These are phyloP conservation scores for Panus rudis DNA, from an alignment of 768 basidiomycete genomes.

Conservation along the genomic window DNA sequence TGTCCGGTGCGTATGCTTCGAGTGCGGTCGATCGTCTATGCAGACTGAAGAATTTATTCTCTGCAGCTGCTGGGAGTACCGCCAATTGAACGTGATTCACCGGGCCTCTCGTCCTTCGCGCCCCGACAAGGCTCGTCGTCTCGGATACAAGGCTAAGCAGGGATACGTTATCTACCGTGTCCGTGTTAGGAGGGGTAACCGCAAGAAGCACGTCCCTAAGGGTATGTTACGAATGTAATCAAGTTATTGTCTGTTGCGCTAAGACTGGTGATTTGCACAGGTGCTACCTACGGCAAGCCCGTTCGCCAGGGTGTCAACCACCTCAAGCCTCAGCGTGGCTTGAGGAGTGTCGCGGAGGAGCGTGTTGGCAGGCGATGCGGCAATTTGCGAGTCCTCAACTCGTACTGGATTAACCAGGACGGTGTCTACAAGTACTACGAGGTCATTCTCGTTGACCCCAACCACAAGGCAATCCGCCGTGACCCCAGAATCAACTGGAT, in stretches of 20 bases:
- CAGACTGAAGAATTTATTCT: constrained; percentile 7
- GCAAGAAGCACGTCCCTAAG: constrained; percentile 98
- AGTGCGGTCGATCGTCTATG: not conserved
- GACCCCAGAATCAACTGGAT: constrained; percentile 99
- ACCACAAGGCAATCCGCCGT: constrained; percentile 90
- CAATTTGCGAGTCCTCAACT: constrained; percentile 93
- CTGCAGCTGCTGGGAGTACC: constrained; percentile 93
- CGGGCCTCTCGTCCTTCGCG: constrained; percentile 96
- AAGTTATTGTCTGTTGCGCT: not conserved
- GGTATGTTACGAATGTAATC: constrained; percentile 47
- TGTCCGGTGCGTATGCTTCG: constrained; percentile 61
- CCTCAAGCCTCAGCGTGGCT: constrained; percentile 92
- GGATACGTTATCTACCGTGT: constrained; percentile 98
- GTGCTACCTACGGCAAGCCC: constrained; percentile 98
- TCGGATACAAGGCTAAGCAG: constrained; percentile 99
- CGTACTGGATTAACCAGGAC: constrained; percentile 99
- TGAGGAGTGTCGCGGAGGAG: constrained; percentile 94
- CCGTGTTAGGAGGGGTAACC: constrained; percentile 95
- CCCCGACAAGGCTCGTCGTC: constrained; percentile 96
- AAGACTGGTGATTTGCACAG: constrained; percentile 28
- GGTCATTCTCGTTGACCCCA: constrained; percentile 95
- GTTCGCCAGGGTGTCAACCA: constrained; percentile 99
- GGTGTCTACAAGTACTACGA: constrained; percentile 99
- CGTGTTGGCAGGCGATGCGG: constrained; percentile 95
- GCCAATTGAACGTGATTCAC: constrained; percentile 97